Conservation (phyloP, 768 basidiomycete species). For the Lactarius hengduanensis region DNA sequence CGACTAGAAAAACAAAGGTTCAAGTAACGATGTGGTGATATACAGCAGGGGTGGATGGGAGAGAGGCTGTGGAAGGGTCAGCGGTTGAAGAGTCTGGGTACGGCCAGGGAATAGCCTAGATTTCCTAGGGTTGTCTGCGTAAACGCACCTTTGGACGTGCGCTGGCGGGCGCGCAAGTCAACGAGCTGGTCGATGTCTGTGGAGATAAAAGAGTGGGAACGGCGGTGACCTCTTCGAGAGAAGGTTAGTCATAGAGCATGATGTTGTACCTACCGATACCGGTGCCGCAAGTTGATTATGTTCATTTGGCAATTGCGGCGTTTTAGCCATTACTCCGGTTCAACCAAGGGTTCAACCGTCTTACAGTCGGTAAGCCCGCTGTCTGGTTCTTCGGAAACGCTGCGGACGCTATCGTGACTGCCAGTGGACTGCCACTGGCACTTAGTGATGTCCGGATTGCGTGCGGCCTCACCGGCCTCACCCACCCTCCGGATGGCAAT, state of each 20-base stretch:
- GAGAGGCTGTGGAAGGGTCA: slow-evolving; percentile 66
- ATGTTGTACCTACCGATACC: no score
- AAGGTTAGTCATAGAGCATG: not conserved
- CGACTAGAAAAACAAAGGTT: slow-evolving; percentile 40
- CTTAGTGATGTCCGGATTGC: no score
- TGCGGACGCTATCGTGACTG: no score
- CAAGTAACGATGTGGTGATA: not conserved
- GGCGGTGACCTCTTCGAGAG: slow-evolving; percentile 33
- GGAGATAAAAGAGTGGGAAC: slow-evolving; percentile 35
- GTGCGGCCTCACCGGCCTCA: no score
- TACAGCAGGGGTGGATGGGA: not conserved
- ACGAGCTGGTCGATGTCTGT: slow-evolving; percentile 42
- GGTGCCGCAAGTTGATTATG: no score
- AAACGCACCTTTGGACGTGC: slow-evolving; percentile 85
- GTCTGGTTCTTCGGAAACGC: no score
- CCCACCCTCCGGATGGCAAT: no score
- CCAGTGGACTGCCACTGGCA: no score
- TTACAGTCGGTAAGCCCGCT: no score
- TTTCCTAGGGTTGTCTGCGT: slow-evolving; percentile 70
- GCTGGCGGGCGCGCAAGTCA: slow-evolving; percentile 74
- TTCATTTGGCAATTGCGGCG: no score
- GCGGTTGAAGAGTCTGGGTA: slow-evolving; percentile 72
- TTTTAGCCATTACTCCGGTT: no score
- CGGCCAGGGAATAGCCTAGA: slow-evolving; percentile 65
- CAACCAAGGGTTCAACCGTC: no score